Evolutionary conservation across 306 rosid species (phyloP).

Genomic region (Adenanthera pavonina): DNA sequence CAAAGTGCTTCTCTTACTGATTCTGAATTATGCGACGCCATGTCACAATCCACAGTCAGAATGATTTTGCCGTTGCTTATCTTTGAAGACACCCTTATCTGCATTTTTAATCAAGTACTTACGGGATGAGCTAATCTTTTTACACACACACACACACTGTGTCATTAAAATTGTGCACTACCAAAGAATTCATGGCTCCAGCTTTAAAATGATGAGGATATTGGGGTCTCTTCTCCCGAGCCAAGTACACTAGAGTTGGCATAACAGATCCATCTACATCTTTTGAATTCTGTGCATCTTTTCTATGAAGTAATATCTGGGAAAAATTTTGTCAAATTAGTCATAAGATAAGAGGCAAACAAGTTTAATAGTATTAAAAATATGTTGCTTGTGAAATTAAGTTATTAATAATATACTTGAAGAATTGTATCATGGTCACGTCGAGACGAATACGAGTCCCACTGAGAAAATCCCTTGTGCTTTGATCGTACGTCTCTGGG

Average conservation of each 20-base stretch:
- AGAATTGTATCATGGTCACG: too few relatives aligned
- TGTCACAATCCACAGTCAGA: constrained; percentile 85
- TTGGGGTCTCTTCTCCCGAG: constrained; percentile 83
- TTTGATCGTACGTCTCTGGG: constrained; percentile 58
- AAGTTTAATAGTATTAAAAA: neutral
- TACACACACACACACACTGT: too few relatives aligned
- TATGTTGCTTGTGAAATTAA: too few relatives aligned
- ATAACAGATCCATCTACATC: constrained; percentile 62
- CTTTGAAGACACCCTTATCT: constrained; percentile 84
- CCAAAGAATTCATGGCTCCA: constrained; percentile 95
- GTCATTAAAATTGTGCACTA: constrained; percentile 6
- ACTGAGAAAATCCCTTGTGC: too few relatives aligned
- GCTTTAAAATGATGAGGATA: constrained; percentile 80
- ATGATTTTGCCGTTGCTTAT: constrained; percentile 75
- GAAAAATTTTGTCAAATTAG: neutral
- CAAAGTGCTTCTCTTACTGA: constrained; percentile 76
- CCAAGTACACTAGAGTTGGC: constrained; percentile 79
- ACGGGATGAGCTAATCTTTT: neutral
- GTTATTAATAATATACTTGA: constrained; percentile 48
- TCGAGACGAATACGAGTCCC: too few relatives aligned
- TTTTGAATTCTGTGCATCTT: constrained; percentile 50
- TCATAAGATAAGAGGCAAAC: neutral
- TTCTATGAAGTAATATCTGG: constrained; percentile 68
- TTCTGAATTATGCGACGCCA: constrained; percentile 76
- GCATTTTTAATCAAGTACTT: constrained; percentile 14